Conservation (phyloP, 1,284 basidiomycete genomes). For the Cutaneotrichosporon spelunceum region DNA sequence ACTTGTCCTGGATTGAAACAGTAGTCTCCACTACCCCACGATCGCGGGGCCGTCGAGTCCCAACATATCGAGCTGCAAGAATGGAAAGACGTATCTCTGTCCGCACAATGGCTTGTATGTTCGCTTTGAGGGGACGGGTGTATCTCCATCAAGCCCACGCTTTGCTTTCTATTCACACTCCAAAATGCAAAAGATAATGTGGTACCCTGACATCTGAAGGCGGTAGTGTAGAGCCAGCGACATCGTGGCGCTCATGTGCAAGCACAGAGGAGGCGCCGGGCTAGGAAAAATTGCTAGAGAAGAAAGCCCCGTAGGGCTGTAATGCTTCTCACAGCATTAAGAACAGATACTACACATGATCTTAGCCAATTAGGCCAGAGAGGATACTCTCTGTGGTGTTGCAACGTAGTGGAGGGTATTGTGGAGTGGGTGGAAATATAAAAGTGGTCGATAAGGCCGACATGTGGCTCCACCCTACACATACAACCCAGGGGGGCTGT, state of each 20-base stretch:
- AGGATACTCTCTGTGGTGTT: slow-evolving; percentile 29
- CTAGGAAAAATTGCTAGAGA: slow-evolving; percentile 42
- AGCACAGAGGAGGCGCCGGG: slow-evolving; percentile 29
- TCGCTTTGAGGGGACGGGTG: background rate
- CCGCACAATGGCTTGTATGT: background rate
- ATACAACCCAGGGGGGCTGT: too few species aligned
- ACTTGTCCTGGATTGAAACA: too few species aligned
- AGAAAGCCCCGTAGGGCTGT: slow-evolving; percentile 38
- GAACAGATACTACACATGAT: slow-evolving; percentile 54
- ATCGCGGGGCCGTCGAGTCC: too few species aligned
- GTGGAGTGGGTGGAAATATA: too few species aligned
- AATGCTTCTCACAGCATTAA: slow-evolving; percentile 48
- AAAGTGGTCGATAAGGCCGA: too few species aligned
- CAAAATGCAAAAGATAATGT: slow-evolving; percentile 10
- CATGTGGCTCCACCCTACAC: too few species aligned
- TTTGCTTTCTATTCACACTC: too few species aligned
- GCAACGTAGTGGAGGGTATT: background rate
- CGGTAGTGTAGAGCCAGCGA: slow-evolving; percentile 30
- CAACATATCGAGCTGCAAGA: too few species aligned
- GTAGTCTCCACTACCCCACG: too few species aligned
- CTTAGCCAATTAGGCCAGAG: slow-evolving; percentile 53
- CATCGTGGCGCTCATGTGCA: slow-evolving; percentile 25
- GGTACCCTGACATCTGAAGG: slow-evolving; percentile 31
- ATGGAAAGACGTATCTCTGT: background rate
- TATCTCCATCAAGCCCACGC: too few species aligned